A percentile compares a stretch with the other conserved stretches of the same genome.
Evolutionary conservation across 2,329 filamentous ascomycete species (phyloP).

Genomic region (Aspergillus sp.): DNA sequence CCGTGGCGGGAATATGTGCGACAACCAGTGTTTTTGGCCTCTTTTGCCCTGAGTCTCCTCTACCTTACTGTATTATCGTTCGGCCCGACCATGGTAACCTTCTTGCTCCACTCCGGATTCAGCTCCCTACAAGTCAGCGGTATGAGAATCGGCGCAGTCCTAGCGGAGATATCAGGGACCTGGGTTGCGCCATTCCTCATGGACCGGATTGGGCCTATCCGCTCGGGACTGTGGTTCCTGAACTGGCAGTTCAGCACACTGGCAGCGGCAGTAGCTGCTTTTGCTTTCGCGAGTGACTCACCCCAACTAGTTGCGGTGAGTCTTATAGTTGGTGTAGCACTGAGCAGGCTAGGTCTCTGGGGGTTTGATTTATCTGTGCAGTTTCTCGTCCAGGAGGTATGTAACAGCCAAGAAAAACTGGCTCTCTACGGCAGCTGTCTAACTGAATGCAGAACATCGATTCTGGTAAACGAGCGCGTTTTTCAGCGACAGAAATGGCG

Average conservation of each 20-base stretch:
- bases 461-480: constrained; percentile 60
- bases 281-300: constrained; percentile 34
- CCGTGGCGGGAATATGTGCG: constrained; percentile 30
- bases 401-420: not conserved
- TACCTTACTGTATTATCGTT: constrained; percentile 59
- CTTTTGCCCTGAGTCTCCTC: constrained; percentile 51
- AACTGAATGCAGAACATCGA: constrained; percentile 50
- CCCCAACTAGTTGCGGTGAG: constrained; percentile 45
- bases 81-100: constrained; percentile 56
- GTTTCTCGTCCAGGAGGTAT: constrained; percentile 61
- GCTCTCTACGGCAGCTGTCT: not conserved
- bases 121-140: constrained; percentile 49
- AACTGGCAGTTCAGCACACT: constrained; percentile 66
- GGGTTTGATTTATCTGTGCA: constrained; percentile 63
- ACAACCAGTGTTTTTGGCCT: constrained; percentile 43
- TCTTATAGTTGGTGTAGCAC: constrained; percentile 52
- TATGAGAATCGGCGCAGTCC: constrained; percentile 48
- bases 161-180: constrained; percentile 56
- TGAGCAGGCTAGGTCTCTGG: constrained; percentile 63
- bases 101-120: constrained; percentile 52
- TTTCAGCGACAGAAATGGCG: constrained; percentile 67
- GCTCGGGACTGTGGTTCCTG: constrained; percentile 70
- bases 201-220: constrained; percentile 55
- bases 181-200: constrained; percentile 53
- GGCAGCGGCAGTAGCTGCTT: constrained; percentile 45